Base-by-base conservation (phyloP, 1,284 basidiomycete genomes). In the Malassezia obtusa region DNA sequence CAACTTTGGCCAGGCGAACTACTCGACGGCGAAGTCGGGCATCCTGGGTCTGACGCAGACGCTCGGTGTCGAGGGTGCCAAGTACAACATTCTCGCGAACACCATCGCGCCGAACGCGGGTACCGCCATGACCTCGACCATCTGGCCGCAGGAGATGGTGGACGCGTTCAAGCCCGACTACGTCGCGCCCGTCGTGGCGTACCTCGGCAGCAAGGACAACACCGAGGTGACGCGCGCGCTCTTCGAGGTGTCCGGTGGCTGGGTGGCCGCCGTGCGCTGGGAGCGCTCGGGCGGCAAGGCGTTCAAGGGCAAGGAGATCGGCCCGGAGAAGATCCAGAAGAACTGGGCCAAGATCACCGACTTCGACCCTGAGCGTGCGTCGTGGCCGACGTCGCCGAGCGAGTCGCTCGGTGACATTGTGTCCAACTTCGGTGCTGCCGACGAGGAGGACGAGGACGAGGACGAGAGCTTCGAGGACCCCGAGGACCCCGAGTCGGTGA, bases 161-260 rank as follows among this genome's bases (percentile, higher is more conserved):
- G 84, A 94, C 59, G 87, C 87, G 12, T 89, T 92, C 80, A 91
- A 90, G 83, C 89, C 92, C 43, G 90, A 95, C 67, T 94, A 80
- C 65, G 83, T 98, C 52, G 89, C 92, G 2, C 81, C 94, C 17
- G 75, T 95, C 45, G 89, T 96, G 24, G 91, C 88, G 5, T 98
- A 86, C 76, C 80, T 99, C 25, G 84, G 83, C 10, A 90, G 87
- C 71, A 82, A 85, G 75, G 58, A 82, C 49, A 89, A 89, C 67
- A 80, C 80, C 26, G 80, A 84, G 52, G 84, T 83, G 24, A 83
- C 85, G 15, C 86, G 87, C 22, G 78, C 79, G 22, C 74, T 98
- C 49, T 92, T 91, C 73, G 92, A 98, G 76, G 82, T 91, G 37
- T 83, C 82, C 19, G 92, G 87, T 39, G 94, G 92, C 2, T 95